Evolutionary conservation across 2,329 filamentous ascomycete genomes (phyloP), one percentile per base, ranked within the genome.

Genomic region (Phialophora macrospora): DNA sequence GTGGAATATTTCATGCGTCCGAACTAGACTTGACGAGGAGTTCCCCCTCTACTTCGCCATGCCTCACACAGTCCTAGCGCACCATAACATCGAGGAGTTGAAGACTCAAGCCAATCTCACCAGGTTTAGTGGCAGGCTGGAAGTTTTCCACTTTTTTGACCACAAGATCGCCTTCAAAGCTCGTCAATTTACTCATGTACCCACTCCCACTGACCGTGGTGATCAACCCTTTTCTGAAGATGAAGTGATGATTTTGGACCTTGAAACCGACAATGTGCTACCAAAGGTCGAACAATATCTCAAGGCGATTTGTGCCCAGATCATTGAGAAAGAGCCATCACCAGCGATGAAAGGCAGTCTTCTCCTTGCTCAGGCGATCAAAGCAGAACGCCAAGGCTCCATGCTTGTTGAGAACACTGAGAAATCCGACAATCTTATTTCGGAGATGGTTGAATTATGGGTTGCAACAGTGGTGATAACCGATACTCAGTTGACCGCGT

Each of bases 1-100:
- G 22, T 88, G 86, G 86, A 87, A 87, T 71, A 80, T 84, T 65
- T 83, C 81, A 7, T 88, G 86, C 69, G 81, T 87, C 52, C 80
- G 86, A 14, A 85, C 84, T 20, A 82, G 83, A 24, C 81, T 88
- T 57, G 81, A 82, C 4, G 84, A 87, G 46, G 83, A 86, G 71
- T 85, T 87, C 71, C 81, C 82, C 61, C 77, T 87, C 14, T 88
- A 85, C 73, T 83, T 82, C 64, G 80, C 83, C 51, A 82, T 77
- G 49, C 71, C 86, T n/a, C 83, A 85, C 70, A 79, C 81, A 12
- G 80, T 83, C 14, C 77, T 84, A 34, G 82, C 84, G 3, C 84
- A 81, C 68, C 81, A 55, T 6, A 24, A 56, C 30, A 5, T 61
- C 52, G 49, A 41, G n/a, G 30, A 28, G 1, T 32, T 55, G 78